Percentiles rank a stretch among this genome's conserved stretches.
Conservation (phyloP, 1,284 basidiomycete genomes). For the Microbotryum saponariae region DNA sequence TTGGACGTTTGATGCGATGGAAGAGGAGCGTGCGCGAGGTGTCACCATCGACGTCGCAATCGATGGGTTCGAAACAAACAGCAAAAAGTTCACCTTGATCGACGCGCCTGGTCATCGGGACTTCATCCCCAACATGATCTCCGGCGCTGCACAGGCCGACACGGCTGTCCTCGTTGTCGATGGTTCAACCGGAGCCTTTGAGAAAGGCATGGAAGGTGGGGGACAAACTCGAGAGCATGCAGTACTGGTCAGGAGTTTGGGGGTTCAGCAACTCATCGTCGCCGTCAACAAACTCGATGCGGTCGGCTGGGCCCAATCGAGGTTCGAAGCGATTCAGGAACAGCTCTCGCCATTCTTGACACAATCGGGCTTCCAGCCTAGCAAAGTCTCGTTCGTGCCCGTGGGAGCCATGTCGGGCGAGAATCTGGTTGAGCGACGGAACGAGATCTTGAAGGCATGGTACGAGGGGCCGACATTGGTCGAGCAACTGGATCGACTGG, state of each 20-base stretch:
- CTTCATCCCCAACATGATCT: slow-evolving; percentile 99
- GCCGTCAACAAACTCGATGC: slow-evolving; percentile 93
- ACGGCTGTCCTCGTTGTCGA: slow-evolving; percentile 93
- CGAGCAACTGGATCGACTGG: slow-evolving; percentile 64
- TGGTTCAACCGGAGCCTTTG: slow-evolving; percentile 82
- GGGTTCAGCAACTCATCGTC: slow-evolving; percentile 86
- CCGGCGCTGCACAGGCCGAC: slow-evolving; percentile 92
- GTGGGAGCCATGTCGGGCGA: slow-evolving; percentile 84
- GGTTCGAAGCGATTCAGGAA: slow-evolving; percentile 77
- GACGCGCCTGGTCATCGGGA: slow-evolving; percentile 96
- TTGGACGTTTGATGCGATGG: slow-evolving; percentile 90
- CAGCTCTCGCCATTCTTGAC: slow-evolving; percentile 71
- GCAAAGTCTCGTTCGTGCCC: slow-evolving; percentile 76
- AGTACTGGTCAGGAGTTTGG: slow-evolving; percentile 81
- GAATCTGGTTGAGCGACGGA: slow-evolving; percentile 60
- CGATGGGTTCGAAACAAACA: slow-evolving; percentile 67
- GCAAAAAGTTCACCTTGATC: slow-evolving; percentile 78
- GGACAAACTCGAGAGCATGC: slow-evolving; percentile 98
- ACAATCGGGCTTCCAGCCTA: slow-evolving; percentile 74
- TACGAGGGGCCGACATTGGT: slow-evolving; percentile 80
- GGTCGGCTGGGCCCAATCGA: slow-evolving; percentile 69
- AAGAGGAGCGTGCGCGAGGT: slow-evolving; percentile 86
- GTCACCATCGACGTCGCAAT: slow-evolving; percentile 96
- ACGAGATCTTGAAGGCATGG: slow-evolving; percentile 59
- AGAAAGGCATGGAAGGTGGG: slow-evolving; percentile 85